These are phyloP conservation scores for Alternaria gaisen DNA, from an alignment of 2,329 filamentous ascomycete genomes.

Conservation along the genomic window DNA sequence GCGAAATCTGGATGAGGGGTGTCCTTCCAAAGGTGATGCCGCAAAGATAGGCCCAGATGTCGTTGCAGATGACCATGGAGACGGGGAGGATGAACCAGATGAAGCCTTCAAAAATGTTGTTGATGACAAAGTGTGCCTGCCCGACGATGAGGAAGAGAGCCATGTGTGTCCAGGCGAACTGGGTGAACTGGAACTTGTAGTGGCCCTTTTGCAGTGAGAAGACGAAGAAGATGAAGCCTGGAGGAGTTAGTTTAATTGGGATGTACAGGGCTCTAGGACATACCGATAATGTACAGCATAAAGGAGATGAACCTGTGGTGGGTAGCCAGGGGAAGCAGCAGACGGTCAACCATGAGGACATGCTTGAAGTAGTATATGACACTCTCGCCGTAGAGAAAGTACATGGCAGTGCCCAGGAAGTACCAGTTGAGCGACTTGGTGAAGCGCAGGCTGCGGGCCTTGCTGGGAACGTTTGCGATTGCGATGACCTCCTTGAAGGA, in stretches of 20 bases:
- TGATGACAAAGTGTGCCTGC: slow-evolving; percentile 99
- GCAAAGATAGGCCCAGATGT: slow-evolving; percentile 98
- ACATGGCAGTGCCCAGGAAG: slow-evolving; percentile 98
- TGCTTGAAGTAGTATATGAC: slow-evolving; percentile 99
- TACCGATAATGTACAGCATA: slow-evolving; percentile 95
- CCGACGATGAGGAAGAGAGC: slow-evolving; percentile 97
- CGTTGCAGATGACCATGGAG: slow-evolving; percentile 95
- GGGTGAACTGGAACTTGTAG: slow-evolving; percentile 98
- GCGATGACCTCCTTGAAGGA: slow-evolving; percentile 99
- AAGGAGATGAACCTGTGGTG: slow-evolving; percentile 99
- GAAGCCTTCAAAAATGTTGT: slow-evolving; percentile 99
- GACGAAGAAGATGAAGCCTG: slow-evolving; percentile 98
- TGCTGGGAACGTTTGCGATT: slow-evolving; percentile 92
- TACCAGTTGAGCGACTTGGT: slow-evolving; percentile 99
- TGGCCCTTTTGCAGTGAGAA: slow-evolving; percentile 92
- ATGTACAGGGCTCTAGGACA: slow-evolving; percentile 41
- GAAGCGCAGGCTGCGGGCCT: slow-evolving; percentile 87
- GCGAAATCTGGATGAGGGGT: slow-evolving; percentile 95
- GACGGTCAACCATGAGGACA: slow-evolving; percentile 92
- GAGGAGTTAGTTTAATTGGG: slow-evolving; percentile 32
- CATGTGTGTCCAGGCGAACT: slow-evolving; percentile 99
- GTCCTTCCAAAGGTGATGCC: slow-evolving; percentile 97
- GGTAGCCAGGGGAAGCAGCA: slow-evolving; percentile 90
- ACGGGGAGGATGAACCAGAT: slow-evolving; percentile 99
- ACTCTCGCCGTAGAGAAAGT: slow-evolving; percentile 97